phyloP scores from a whole-genome alignment of 352 stramenopile genomes.

The Elongisporangium anandrum region DNA sequence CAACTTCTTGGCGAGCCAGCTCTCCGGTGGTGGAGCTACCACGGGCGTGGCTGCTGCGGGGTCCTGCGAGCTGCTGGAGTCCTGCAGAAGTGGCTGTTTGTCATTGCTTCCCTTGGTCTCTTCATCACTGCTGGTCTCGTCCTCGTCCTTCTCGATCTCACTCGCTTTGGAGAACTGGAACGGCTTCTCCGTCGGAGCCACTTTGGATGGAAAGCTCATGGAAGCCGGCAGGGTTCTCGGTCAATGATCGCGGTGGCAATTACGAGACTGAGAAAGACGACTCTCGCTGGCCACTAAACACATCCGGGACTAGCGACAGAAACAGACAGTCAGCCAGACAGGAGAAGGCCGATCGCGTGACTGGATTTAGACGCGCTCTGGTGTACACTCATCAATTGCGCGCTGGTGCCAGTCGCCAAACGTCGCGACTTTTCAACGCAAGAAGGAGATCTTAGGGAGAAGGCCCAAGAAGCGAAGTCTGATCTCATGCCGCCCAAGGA shows the following conservation, averaged over 20 bases:
- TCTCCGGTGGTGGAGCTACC: background rate
- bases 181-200: background rate
- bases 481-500: slow-evolving; percentile 41
- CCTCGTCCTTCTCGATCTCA: background rate
- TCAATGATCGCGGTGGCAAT: background rate
- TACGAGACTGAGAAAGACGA: background rate
- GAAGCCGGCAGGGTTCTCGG: background rate
- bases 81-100: background rate
- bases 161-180: background rate
- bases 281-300: background rate
- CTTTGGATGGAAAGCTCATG: background rate
- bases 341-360: background rate
- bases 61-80: background rate
- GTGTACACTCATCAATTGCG: background rate
- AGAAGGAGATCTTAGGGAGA: background rate
- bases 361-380: background rate
- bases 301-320: background rate
- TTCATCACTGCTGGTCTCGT: background rate
- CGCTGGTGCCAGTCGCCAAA: background rate
- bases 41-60: background rate
- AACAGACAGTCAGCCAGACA: background rate
- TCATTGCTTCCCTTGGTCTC: background rate
- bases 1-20: background rate
- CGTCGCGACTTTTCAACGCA: slow-evolving; percentile 9
- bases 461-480: background rate